These are phyloP conservation scores for Pseudogymnoascus sp. DNA, from an alignment of 2,329 filamentous ascomycete species.

Conservation along the genomic window DNA sequence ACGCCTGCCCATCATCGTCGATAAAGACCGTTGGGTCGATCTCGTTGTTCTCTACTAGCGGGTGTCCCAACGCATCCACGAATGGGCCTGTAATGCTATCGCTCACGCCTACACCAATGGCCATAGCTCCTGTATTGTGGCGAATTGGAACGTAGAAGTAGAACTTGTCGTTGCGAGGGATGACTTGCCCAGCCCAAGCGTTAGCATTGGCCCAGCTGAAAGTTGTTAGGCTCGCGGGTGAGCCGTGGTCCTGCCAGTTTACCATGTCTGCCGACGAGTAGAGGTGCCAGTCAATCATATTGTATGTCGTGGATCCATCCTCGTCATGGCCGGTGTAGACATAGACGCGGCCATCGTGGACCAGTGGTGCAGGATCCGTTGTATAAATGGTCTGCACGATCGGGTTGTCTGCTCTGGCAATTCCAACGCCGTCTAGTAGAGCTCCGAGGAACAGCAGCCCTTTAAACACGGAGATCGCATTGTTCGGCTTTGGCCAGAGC, in stretches of 20 bases:
- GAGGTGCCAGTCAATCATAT: not conserved
- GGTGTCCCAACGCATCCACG: constrained; percentile 27
- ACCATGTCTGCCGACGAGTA: constrained; percentile 27
- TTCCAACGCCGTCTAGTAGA: not conserved
- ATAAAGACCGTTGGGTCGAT: constrained; percentile 35
- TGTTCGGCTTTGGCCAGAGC: not conserved
- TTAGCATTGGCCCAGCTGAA: constrained; percentile 29
- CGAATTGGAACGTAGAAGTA: constrained; percentile 27
- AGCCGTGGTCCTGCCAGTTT: constrained; percentile 29
- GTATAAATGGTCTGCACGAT: not conserved
- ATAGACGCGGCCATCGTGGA: not conserved
- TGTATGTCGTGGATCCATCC: not conserved
- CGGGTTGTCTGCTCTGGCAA: not conserved
- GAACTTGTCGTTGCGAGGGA: constrained; percentile 28
- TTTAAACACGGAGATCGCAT: not conserved
- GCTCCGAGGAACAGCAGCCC: not conserved
- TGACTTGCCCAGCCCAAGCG: constrained; percentile 29
- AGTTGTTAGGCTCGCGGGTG: constrained; percentile 20
- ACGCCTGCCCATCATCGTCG: constrained; percentile 35
- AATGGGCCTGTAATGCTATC: constrained; percentile 31
- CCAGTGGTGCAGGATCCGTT: not conserved
- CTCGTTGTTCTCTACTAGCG: constrained; percentile 28
- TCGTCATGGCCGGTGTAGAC: not conserved
- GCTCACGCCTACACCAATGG: constrained; percentile 30
- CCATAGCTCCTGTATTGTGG: constrained; percentile 19